These are phyloP conservation scores for Komagataella populi DNA, from an alignment of 805 yeast genomes.

Conservation along the genomic window DNA sequence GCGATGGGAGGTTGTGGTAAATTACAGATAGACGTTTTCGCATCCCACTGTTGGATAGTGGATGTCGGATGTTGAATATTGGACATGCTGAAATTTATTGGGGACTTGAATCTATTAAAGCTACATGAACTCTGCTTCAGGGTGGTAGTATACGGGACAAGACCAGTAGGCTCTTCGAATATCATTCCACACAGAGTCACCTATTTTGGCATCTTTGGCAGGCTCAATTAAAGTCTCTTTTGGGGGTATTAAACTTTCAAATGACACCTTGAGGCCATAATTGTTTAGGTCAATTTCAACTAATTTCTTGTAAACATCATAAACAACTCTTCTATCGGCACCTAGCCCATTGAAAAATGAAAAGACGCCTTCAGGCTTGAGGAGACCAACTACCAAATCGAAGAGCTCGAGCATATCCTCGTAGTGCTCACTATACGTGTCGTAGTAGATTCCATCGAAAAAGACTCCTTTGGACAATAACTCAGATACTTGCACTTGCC, in stretches of 20 bases:
- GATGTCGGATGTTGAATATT: background rate
- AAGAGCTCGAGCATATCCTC: conserved; percentile 77
- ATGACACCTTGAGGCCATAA: conserved; percentile 64
- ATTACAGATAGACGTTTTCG: background rate
- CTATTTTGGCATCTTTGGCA: conserved; percentile 8
- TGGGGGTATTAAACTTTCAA: conserved; percentile 34
- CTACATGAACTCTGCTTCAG: conserved; percentile 33
- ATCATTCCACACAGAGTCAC: conserved; percentile 44
- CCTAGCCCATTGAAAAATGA: conserved; percentile 90
- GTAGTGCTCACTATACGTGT: conserved; percentile 88
- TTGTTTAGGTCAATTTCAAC: conserved; percentile 69
- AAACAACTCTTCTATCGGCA: conserved; percentile 60
- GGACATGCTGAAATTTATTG: background rate
- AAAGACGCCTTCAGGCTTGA: conserved; percentile 73
- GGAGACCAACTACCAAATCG: conserved; percentile 68
- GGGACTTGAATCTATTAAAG: background rate
- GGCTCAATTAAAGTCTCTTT: conserved; percentile 12
- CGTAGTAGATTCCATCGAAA: conserved; percentile 87
- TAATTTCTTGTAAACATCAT: conserved; percentile 74
- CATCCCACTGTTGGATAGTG: background rate
- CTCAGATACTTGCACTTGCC: conserved; percentile 74
- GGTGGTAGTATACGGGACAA: conserved; percentile 56
- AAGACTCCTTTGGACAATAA: conserved; percentile 53
- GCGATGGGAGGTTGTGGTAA: background rate
- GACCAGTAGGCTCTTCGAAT: conserved; percentile 55